Evolutionary conservation across 495 filamentous ascomycete species (phyloP), one percentile per base, ranked within the genome.

Genomic region (Neurospora sp.): DNA sequence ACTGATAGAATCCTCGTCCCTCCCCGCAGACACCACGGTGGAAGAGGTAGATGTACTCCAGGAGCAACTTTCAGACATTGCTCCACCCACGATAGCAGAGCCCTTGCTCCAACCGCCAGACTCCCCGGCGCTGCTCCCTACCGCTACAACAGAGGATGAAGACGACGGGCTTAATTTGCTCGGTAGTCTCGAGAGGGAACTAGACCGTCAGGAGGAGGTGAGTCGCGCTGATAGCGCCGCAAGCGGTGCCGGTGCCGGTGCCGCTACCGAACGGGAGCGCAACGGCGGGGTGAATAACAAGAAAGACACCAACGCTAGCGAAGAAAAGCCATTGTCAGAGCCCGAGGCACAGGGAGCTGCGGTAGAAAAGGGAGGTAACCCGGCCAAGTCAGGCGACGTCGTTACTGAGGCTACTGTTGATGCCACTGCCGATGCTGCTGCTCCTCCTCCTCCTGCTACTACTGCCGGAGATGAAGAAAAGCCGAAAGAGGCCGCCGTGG

Each of bases 121-220:
- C 38, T 76, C 76, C 14, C 78, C 76, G 12, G 70, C 71, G 18
- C 70, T 77, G 6, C 72, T 74, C 9, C 78, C 78, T 7, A 72
- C 77, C 0, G 69, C 68, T 1, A 44, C 71, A 3, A 69, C 71
- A 3, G 77, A 73, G 1, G 76, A 78, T 45, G 79, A 80, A 16
- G 79, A 79, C 45, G 80, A 77, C 45, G 78, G 76, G 14, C 72
- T 78, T 14, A 75, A 79, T 40, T 40, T 80, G 69, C 73, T 81
- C 7, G 74, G 78, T 44, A 78, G 76, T 45, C 78, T 81, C 9
- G 80, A 81, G 59, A 70, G 75, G 20, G 80, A 81, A 61, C 76
- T 80, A 22, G 74, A 81, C 53, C 74, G 77, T 35, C 77, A 81
- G 59, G 77, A 78, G 72, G 72, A 71, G 10, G 27, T 78, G 39